Evolutionary conservation across 768 basidiomycete species (phyloP).

Genomic region (Hirschioporus abietinus): DNA sequence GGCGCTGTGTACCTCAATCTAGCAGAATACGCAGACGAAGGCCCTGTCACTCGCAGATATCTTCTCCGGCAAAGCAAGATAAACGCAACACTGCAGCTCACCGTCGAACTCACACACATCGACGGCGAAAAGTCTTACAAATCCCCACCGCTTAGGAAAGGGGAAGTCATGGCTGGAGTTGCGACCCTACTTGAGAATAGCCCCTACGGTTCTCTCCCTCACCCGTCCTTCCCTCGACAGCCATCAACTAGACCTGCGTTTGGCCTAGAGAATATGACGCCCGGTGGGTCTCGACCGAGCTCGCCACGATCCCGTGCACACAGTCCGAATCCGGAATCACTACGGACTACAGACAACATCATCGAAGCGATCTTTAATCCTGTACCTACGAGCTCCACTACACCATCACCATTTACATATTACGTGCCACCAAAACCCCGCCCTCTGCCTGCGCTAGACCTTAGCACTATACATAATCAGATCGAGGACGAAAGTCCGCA

Average conservation of each 20-base stretch:
- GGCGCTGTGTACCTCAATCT: conserved; percentile 67
- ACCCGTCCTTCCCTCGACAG: background rate
- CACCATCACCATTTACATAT: conserved; percentile 32
- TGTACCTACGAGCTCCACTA: conserved; percentile 32
- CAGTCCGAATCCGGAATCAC: conserved; percentile 32
- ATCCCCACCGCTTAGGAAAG: conserved; percentile 65
- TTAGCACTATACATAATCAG: background rate
- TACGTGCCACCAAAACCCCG: conserved; percentile 21
- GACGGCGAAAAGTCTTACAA: conserved; percentile 51
- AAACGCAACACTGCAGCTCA: conserved; percentile 73
- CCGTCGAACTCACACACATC: conserved; percentile 49
- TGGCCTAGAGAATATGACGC: background rate
- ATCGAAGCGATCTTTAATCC: conserved; percentile 84
- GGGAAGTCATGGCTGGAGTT: conserved; percentile 67
- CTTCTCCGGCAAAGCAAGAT: conserved; percentile 69
- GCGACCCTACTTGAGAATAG: conserved; percentile 45
- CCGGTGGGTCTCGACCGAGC: background rate
- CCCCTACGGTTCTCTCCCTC: background rate
- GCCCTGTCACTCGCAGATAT: conserved; percentile 57
- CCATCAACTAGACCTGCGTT: background rate
- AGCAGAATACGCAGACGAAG: conserved; percentile 64
- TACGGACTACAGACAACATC: conserved; percentile 62
- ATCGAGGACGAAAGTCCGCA: background rate
- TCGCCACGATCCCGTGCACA: background rate
- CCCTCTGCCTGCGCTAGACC: background rate